Base-by-base conservation (phyloP, 305 asterid genomes). In the Fraxinus albicans region DNA sequence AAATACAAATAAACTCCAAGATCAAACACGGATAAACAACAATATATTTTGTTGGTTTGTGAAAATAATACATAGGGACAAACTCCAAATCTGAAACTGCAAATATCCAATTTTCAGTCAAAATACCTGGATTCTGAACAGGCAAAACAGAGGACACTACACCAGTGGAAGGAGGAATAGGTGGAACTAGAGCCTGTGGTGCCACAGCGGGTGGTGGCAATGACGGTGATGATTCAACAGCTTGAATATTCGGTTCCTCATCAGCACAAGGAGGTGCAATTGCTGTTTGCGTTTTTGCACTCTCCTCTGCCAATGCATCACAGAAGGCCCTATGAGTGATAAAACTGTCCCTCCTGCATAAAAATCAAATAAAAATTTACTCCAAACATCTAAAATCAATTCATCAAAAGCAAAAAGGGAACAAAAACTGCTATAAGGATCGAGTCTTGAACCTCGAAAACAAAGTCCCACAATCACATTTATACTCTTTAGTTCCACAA, bases 281-380 rank as follows among this genome's bases (percentile, higher is more conserved):
- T 10, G 47, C 76, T 2, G 88, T 79, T 40, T 85, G 81, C 36
- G 87, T 53, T 82, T 90, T 93, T 0, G 93, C 93, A 89, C 89
- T 91, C 83, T 93, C 97, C 84, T 88, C 92, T 29, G 94, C 94
- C 76, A 93, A 86, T 58, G 88, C 93, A 88, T 91, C 97, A 84
- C 97, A 92, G 77, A 92, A 92, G 6, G 97, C 97, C 83, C 95
- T 91, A 80, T 93, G 97, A 17, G 97, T 91, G 80, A 90, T 90
- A 86, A 93, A 93, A 85, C 95, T 93, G 27, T 25, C 27, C 27
- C 27, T 25, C 27, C 27, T 25, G 27, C 27, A 25, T 25, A 25
- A 25, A 25, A 25, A 25, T 25, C 27, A 25, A 25, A 25, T 25
- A 25, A 25, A 25, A 25, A 25, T 25, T 25, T 25, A 25, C 27